Percentiles rank a stretch among this genome's conserved stretches.
phyloP scores from a whole-genome alignment of 75 land plant species.

The Ceratopteris richardii region DNA sequence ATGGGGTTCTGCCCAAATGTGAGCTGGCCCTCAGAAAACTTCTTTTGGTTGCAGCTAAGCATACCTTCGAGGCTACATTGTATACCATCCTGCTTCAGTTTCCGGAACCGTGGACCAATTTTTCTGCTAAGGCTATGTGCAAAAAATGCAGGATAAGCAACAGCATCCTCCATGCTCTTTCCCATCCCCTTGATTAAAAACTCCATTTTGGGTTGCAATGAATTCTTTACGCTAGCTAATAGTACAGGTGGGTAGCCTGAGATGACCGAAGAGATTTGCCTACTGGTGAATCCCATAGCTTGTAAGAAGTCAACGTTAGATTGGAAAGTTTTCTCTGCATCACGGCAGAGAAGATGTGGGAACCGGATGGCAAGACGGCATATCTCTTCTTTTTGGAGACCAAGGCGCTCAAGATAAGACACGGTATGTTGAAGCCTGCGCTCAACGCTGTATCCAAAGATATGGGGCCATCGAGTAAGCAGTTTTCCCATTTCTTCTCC shows the following conservation, averaged over 20 bases:
- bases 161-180: constrained; percentile 51
- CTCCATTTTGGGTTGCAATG: constrained; percentile 77
- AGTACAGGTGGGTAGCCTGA: constrained; percentile 73
- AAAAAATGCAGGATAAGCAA: constrained; percentile 71
- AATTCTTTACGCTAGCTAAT: constrained; percentile 67
- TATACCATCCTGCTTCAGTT: constrained; percentile 38
- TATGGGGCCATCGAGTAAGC: constrained; percentile 48
- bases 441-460: constrained; percentile 80
- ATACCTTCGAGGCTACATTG: constrained; percentile 59
- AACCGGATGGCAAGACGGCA: constrained; percentile 42
- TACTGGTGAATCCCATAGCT: constrained; percentile 34
- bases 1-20: not conserved
- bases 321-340: constrained; percentile 48
- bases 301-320: constrained; percentile 43
- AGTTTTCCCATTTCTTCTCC: constrained; percentile 62
- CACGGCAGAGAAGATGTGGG: constrained; percentile 69
- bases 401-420: constrained; percentile 51
- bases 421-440: constrained; percentile 58
- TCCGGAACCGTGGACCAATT: constrained; percentile 51
- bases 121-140: constrained; percentile 58
- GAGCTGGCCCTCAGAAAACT: constrained; percentile 27
- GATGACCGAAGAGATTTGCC: constrained; percentile 48
- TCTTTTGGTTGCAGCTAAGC: constrained; percentile 60
- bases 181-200: constrained; percentile 69
- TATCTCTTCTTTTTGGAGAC: constrained; percentile 38